A percentile compares a stretch with the other conserved stretches of the same genome.
Conservation (phyloP, 2,329 filamentous ascomycete genomes). For the Pestalotiopsis sp. region DNA sequence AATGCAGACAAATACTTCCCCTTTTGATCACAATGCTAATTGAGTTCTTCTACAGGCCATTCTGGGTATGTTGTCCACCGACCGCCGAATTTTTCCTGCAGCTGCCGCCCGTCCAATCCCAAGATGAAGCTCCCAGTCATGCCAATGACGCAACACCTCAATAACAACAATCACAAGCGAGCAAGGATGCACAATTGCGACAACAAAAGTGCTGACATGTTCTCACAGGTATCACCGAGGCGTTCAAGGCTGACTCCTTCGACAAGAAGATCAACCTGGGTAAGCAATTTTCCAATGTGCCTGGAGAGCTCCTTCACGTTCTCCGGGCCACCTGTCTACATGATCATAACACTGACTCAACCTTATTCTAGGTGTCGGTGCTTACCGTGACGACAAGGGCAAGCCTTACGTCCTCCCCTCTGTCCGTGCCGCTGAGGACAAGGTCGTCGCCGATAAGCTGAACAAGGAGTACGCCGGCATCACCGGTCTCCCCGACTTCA, state of each 20-base stretch:
- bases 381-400: conserved; percentile 96
- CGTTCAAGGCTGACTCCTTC: conserved; percentile 96
- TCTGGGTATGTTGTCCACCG: conserved; percentile 59
- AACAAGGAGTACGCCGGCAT: conserved; percentile 99
- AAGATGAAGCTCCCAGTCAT: background rate
- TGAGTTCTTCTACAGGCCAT: conserved; percentile 63
- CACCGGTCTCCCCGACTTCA: conserved; percentile 93
- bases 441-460: conserved; percentile 74
- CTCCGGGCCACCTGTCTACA: conserved; percentile 6
- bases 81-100: background rate
- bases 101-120: background rate
- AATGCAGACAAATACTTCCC: no score
- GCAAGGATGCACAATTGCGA: conserved; percentile 22
- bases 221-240: conserved; percentile 82
- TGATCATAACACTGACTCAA: conserved; percentile 19
- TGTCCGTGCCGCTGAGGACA: conserved; percentile 85
- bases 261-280: conserved; percentile 97
- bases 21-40: conserved; percentile 24
- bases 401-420: conserved; percentile 98
- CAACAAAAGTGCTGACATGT: conserved; percentile 15
- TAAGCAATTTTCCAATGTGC: conserved; percentile 39
- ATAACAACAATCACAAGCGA: conserved; percentile 17
- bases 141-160: background rate
- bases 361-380: conserved; percentile 73
- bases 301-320: background rate